These are phyloP conservation scores for Crocinoboletus sp. DNA, from an alignment of 1,284 basidiomycete species.

Conservation along the genomic window DNA sequence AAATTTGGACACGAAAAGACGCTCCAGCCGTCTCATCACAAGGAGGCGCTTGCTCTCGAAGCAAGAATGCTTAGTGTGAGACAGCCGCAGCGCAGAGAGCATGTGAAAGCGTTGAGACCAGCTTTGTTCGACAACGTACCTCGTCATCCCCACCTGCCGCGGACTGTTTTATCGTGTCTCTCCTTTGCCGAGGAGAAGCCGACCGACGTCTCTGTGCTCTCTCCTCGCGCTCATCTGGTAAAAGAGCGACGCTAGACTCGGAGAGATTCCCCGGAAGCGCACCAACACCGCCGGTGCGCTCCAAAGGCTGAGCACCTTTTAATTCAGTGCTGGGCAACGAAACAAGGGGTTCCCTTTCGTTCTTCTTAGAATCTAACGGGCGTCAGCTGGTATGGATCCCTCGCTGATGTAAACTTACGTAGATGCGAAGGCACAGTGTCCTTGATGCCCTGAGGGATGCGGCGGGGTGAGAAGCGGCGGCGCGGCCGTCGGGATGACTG, in stretches of 20 bases:
- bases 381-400: constrained; percentile 1
- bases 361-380: constrained; percentile 3
- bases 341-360: background rate
- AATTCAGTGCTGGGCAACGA: constrained; percentile 29
- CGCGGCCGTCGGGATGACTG: constrained; percentile 5
- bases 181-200: constrained; percentile 10
- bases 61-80: background rate
- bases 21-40: background rate
- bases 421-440: constrained; percentile 2
- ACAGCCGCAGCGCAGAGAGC: background rate
- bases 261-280: constrained; percentile 30
- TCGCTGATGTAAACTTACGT: constrained; percentile 9
- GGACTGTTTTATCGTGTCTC: constrained; percentile 19
- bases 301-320: constrained; percentile 25
- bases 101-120: background rate
- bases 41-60: background rate
- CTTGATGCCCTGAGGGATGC: constrained; percentile 8
- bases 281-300: constrained; percentile 27
- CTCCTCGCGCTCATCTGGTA: constrained; percentile 30
- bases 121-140: constrained; percentile 17
- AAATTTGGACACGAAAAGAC: background rate
- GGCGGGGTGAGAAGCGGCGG: constrained; percentile 9
- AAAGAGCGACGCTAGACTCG: constrained; percentile 30
- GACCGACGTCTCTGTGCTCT: background rate
- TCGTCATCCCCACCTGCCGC: constrained; percentile 8